phyloP scores from a whole-genome alignment of 139 green algal species.

The Volvox reticuliferus region DNA sequence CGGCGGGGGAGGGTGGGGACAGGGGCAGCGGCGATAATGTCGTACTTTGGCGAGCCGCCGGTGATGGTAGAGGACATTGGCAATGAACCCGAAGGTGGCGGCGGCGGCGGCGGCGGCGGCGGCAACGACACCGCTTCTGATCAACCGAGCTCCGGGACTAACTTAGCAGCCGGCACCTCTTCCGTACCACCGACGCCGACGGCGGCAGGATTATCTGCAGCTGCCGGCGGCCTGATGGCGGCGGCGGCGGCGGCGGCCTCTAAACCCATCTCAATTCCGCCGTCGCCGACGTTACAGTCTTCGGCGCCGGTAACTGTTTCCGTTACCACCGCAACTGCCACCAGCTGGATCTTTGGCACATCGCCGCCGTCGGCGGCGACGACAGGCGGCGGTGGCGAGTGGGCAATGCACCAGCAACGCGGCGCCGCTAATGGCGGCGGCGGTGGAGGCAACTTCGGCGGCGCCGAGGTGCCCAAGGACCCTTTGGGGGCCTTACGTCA shows the following conservation, averaged over 20 bases:
- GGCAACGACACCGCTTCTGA: not conserved
- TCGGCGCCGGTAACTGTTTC: not conserved
- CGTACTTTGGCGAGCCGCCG: constrained; percentile 14
- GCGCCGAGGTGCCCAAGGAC: constrained; percentile 37
- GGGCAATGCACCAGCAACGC: constrained; percentile 6
- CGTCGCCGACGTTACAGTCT: not conserved
- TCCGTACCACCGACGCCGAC: not conserved
- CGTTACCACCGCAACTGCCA: not conserved
- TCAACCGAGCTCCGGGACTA: too few species aligned
- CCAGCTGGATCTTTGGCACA: constrained; percentile 20
- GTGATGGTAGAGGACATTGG: constrained; percentile 36
- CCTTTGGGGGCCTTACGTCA: constrained; percentile 23
- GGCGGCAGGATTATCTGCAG: not conserved
- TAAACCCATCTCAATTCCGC: not conserved
- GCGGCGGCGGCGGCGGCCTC: not conserved
- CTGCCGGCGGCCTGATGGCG: not conserved
- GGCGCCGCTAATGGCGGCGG: not conserved
- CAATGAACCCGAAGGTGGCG: constrained; percentile 8
- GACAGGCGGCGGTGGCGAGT: not conserved
- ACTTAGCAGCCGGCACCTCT: not conserved
- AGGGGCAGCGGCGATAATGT: not conserved
- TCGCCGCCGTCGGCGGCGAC: constrained; percentile 2
- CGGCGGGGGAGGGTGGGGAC: not conserved
- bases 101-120: constrained; percentile 1
- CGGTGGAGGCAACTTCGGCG: not conserved